These are phyloP conservation scores for Lanmaoa rubissima DNA, from an alignment of 768 basidiomycete genomes.

Conservation along the genomic window DNA sequence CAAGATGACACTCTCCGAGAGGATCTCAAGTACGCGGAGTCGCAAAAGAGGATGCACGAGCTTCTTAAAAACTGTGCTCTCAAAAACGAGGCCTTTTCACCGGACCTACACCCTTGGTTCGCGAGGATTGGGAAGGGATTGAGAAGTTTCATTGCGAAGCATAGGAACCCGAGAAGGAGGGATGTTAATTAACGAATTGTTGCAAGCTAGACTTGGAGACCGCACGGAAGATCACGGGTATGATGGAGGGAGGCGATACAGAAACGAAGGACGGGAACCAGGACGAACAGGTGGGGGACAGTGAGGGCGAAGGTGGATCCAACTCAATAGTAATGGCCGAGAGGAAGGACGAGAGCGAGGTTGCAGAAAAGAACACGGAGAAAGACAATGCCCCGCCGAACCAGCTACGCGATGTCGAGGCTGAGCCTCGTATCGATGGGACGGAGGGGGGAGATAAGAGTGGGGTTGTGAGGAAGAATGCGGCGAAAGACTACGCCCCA, in stretches of 20 bases:
- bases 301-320: not conserved
- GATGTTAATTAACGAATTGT: slow-evolving; percentile 20
- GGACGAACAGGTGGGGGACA: not conserved
- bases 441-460: not conserved
- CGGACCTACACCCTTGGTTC: slow-evolving; percentile 21
- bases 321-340: not conserved
- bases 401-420: not conserved
- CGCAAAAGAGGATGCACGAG: slow-evolving; percentile 17
- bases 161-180: slow-evolving; percentile 13
- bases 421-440: not conserved
- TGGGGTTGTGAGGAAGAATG: not conserved
- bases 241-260: slow-evolving; percentile 19
- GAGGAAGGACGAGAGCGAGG: not conserved
- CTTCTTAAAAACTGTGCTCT: slow-evolving; percentile 20
- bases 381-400: not conserved
- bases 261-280: not conserved
- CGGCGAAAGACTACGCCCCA: not conserved
- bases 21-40: slow-evolving; percentile 23
- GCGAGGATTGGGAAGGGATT: slow-evolving; percentile 10
- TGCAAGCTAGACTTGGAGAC: slow-evolving; percentile 28
- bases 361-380: too few species aligned
- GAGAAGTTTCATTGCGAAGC: slow-evolving; percentile 16
- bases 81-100: slow-evolving; percentile 7
- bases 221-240: slow-evolving; percentile 19
- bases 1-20: slow-evolving; percentile 13